A percentile compares a stretch with the other conserved stretches of the same genome.
Evolutionary conservation across 345 rosid genomes (phyloP).

Genomic region (Salix purpurea): DNA sequence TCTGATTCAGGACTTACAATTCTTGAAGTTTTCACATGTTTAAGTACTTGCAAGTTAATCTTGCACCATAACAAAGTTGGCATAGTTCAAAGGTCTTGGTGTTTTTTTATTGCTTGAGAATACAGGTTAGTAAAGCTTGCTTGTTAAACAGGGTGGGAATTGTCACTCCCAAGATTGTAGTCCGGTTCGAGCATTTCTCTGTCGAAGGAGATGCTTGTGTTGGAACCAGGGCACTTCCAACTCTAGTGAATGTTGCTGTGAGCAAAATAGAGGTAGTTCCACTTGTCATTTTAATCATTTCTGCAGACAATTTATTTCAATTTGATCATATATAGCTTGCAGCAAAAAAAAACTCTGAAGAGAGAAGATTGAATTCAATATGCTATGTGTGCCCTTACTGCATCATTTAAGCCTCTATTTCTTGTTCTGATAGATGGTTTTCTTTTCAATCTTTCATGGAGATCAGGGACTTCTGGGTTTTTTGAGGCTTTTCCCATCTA

Average conservation of each 20-base stretch:
- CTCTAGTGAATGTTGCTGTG: conserved; percentile 37
- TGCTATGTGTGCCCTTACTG: neutral
- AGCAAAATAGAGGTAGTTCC: conserved; percentile 40
- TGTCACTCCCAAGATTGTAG: conserved; percentile 48
- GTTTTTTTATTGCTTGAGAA: neutral
- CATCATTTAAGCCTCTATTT: neutral
- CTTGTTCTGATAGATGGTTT: neutral
- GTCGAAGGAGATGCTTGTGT: conserved; percentile 53
- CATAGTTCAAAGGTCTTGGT: neutral
- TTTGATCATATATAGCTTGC: neutral
- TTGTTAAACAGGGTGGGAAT: conserved; percentile 43
- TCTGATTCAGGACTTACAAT: neutral
- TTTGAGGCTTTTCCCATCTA: conserved; percentile 38
- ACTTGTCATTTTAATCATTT: neutral
- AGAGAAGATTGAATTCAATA: neutral
- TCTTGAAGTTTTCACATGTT: neutral
- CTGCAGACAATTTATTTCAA: neutral
- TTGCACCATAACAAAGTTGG: neutral
- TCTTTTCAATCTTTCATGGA: neutral
- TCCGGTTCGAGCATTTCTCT: conserved; percentile 39
- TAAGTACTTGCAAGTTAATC: neutral
- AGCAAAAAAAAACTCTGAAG: neutral
- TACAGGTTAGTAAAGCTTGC: neutral
- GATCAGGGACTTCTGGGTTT: conserved; percentile 39
- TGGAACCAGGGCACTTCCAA: conserved; percentile 58